Conservation (phyloP, 176 grass and related monocot species). For the Oropetium thomaeum region DNA sequence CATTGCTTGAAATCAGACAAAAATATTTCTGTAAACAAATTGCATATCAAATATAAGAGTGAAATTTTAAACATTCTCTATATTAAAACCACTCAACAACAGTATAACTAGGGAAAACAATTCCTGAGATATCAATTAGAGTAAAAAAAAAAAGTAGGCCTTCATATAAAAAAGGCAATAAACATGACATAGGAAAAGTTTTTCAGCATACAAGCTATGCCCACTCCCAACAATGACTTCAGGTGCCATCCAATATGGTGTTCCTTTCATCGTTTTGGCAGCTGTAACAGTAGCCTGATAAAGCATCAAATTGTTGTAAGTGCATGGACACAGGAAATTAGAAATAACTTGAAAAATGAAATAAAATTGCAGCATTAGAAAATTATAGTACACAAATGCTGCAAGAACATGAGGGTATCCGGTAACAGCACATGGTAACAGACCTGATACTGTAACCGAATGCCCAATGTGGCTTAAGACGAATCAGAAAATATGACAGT, state of each 20-base stretch:
- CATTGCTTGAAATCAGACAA: background rate
- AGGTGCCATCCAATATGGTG: constrained; percentile 96
- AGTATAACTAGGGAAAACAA: background rate
- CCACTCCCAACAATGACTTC: constrained; percentile 96
- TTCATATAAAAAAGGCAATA: background rate
- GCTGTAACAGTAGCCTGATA: constrained; percentile 94
- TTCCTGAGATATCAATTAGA: constrained; percentile 13
- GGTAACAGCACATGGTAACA: background rate
- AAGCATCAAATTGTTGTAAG: constrained; percentile 28
- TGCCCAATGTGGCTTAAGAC: background rate
- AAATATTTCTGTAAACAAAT: background rate
- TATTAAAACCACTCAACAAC: background rate
- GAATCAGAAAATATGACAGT: constrained; percentile 13
- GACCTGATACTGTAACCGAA: background rate
- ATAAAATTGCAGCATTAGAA: background rate
- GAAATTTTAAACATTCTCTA: constrained; percentile 14
- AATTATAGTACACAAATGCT: background rate
- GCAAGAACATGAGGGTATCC: background rate
- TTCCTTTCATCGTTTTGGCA: constrained; percentile 96
- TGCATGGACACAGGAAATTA: constrained; percentile 12
- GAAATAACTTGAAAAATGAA: constrained; percentile 24
- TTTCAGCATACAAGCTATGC: constrained; percentile 69
- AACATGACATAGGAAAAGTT: constrained; percentile 21
- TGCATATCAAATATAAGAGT: constrained; percentile 1
- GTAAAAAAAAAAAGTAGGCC: background rate